Conservation (phyloP, 2,329 filamentous ascomycete species). For the Aspergillus thermomutatus region DNA sequence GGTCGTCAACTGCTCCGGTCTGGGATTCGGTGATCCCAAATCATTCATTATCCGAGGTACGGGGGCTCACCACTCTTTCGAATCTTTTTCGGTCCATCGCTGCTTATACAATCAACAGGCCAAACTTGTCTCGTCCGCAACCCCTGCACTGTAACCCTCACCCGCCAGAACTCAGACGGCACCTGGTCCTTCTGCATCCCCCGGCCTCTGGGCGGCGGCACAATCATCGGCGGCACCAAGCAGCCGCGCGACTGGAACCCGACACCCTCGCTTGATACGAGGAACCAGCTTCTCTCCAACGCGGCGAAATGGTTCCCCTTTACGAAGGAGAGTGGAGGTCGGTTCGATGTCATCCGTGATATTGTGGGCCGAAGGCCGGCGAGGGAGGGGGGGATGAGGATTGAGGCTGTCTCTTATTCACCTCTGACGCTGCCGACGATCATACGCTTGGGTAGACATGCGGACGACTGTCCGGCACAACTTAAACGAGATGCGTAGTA, state of each 20-base stretch:
- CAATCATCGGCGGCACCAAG: conserved; percentile 65
- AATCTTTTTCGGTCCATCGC: too few species aligned
- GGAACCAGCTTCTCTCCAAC: conserved; percentile 46
- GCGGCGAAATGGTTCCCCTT: conserved; percentile 42
- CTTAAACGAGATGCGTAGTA: too few species aligned
- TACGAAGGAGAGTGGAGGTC: conserved; percentile 28
- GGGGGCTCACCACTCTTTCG: too few species aligned
- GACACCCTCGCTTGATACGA: conserved; percentile 46
- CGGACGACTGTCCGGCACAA: too few species aligned
- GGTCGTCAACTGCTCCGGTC: conserved; percentile 46
- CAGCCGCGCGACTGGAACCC: conserved; percentile 56
- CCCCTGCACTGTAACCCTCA: conserved; percentile 47
- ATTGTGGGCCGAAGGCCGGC: conserved; percentile 46
- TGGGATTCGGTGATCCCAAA: conserved; percentile 42
- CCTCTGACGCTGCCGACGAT: too few species aligned
- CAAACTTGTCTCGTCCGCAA: conserved; percentile 50
- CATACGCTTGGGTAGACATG: too few species aligned
- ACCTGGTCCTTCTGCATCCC: conserved; percentile 63
- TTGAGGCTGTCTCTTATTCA: too few species aligned
- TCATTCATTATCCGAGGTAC: conserved; percentile 45
- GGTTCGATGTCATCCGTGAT: conserved; percentile 45
- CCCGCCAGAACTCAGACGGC: conserved; percentile 61
- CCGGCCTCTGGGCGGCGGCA: conserved; percentile 60
- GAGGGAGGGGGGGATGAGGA: conserved; percentile 47
- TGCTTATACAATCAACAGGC: conserved; percentile 21